Conservation (phyloP, 352 stramenopile genomes). For the Pythium utonaiense region DNA sequence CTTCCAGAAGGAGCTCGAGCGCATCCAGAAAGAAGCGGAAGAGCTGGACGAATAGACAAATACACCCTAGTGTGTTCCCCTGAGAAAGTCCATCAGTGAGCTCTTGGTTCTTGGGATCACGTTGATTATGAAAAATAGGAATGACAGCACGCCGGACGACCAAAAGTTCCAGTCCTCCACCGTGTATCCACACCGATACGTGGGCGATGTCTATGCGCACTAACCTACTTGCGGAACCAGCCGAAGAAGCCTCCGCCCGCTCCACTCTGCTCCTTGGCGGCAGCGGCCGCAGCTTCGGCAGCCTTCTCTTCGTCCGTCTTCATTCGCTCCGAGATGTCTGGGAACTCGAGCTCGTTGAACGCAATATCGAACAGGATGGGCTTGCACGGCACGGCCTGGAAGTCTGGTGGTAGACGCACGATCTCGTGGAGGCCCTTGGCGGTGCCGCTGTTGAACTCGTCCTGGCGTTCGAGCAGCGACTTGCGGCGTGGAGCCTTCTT, state of each 20-base stretch:
- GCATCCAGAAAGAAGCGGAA: conserved; percentile 26
- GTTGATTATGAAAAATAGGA: conserved; percentile 1
- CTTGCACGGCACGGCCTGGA: conserved; percentile 67
- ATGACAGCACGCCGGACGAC: background rate
- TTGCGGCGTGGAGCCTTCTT: conserved; percentile 27
- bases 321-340: conserved; percentile 66
- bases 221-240: conserved; percentile 74
- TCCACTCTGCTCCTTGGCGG: conserved; percentile 28
- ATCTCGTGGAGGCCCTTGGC: conserved; percentile 57
- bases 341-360: conserved; percentile 80
- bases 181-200: background rate
- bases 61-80: too few species aligned
- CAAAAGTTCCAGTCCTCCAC: background rate
- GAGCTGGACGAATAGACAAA: conserved; percentile 17
- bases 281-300: conserved; percentile 35
- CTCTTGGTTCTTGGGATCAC: background rate
- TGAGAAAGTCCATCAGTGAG: background rate
- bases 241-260: conserved; percentile 56
- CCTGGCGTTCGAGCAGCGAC: conserved; percentile 49
- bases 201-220: conserved; percentile 9
- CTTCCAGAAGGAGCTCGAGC: conserved; percentile 53
- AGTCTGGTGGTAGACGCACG: conserved; percentile 58
- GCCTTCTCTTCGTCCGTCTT: conserved; percentile 77
- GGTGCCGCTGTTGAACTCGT: conserved; percentile 47
- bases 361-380: conserved; percentile 81